phyloP scores from a whole-genome alignment of 305 asterid genomes.

The Andrographis paniculata region DNA sequence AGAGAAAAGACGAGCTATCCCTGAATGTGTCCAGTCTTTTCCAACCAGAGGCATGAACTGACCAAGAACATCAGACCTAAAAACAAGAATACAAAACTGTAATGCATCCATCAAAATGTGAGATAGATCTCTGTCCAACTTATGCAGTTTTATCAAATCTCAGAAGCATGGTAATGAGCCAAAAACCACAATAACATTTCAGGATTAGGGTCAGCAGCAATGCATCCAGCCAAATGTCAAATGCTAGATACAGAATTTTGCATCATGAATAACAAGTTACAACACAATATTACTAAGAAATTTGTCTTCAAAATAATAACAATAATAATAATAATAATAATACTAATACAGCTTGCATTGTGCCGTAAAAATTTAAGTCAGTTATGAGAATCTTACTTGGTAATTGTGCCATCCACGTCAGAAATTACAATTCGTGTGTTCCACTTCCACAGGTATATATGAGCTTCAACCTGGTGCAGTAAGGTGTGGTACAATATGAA shows the following conservation, averaged over 20 bases:
- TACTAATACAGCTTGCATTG: too few species aligned
- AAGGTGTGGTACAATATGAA: conserved; percentile 6
- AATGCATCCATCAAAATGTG: conserved; percentile 6
- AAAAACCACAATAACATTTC: not conserved
- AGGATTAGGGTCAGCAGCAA: not conserved
- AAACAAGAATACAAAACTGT: conserved; percentile 1
- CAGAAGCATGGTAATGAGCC: too few species aligned
- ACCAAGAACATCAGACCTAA: conserved; percentile 88
- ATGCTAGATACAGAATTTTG: not conserved
- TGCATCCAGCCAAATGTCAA: not conserved
- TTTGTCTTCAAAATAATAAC: conserved; percentile 3
- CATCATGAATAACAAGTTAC: not conserved
- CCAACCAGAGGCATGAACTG: conserved; percentile 87
- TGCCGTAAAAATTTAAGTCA: not conserved
- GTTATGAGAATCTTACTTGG: conserved; percentile 41
- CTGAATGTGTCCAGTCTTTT: conserved; percentile 81
- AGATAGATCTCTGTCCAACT: not conserved
- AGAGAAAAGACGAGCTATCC: conserved; percentile 70
- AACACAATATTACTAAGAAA: not conserved
- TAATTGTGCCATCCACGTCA: conserved; percentile 80
- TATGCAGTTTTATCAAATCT: too few species aligned
- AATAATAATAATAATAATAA: too few species aligned
- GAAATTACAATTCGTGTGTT: conserved; percentile 71
- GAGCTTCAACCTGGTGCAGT: conserved; percentile 64
- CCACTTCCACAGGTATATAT: conserved; percentile 86